These are phyloP conservation scores for Aspergillus eucalypticola DNA, from an alignment of 2,329 filamentous ascomycete species.

Conservation along the genomic window DNA sequence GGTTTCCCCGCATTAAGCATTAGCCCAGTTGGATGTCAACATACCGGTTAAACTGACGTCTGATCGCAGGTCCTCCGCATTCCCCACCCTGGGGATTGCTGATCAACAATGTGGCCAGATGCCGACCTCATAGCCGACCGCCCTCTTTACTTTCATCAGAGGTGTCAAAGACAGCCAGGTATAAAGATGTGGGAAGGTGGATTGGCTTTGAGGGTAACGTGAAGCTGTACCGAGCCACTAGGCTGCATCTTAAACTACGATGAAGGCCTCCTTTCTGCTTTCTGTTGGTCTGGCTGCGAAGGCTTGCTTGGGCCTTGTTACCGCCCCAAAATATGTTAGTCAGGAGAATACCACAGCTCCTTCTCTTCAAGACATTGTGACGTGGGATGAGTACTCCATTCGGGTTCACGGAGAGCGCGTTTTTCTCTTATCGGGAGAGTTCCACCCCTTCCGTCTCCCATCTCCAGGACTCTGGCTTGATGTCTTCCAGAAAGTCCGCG, in stretches of 20 bases:
- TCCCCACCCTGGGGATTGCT: too few relatives aligned
- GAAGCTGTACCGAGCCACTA: background rate
- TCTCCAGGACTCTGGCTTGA: slow-evolving; percentile 58
- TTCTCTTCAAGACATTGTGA: background rate
- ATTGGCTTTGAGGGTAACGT: too few relatives aligned
- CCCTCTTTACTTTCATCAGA: background rate
- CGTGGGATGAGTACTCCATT: slow-evolving; percentile 56
- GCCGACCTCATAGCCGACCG: background rate
- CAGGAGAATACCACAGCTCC: background rate
- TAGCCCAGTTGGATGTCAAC: too few relatives aligned
- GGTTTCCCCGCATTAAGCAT: too few relatives aligned
- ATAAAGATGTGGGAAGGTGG: background rate
- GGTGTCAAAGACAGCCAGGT: background rate
- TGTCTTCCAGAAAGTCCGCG: slow-evolving; percentile 57
- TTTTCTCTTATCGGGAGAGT: slow-evolving; percentile 54
- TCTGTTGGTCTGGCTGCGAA: background rate
- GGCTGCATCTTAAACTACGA: background rate
- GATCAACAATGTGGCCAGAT: too few relatives aligned
- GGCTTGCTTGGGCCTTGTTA: background rate
- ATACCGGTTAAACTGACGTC: too few relatives aligned
- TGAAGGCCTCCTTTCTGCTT: background rate
- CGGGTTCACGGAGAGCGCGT: slow-evolving; percentile 52
- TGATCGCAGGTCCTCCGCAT: too few relatives aligned
- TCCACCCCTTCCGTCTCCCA: slow-evolving; percentile 56
- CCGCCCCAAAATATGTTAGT: background rate